Base-by-base conservation (phyloP, 2,329 filamentous ascomycete species). In the Annulohypoxylon truncatum region DNA sequence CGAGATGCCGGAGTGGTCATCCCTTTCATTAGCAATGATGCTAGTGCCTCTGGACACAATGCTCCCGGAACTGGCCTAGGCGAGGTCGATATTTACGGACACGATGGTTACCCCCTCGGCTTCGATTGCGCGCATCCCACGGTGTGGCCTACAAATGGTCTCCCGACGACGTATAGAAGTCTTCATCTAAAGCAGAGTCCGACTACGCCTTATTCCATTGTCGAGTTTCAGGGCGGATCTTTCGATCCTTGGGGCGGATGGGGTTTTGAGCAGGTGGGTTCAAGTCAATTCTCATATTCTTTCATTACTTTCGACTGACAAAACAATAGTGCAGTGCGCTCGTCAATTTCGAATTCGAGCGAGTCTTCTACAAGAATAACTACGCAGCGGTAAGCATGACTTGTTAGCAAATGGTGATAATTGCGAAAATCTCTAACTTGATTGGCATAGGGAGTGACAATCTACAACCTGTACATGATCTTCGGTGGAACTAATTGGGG, bases 401-500 rank as follows among this genome's bases (percentile, higher is more conserved):
- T 10, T 6, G 20, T n/a, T 2, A 13, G 10, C 13, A 7, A 28
- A 4, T 12, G 1, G 7, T 22, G 2, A 51, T 4, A 50, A 35
- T 24, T 48, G 40, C 0, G 20, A 13, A 12, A 22, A 3, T 9
- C 15, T 44, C 47, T 58, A 46, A 51, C 9, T 13, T 18, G 18
- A 3, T 18, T 33, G 10, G 38, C 12, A n/a, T 31, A 66, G 71
- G 89, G 89, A 0, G 85, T 89, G 2, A 88, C 86, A 0, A 86
- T 95, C 6, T 81, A 93, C 61, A 94, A 89, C 70, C 85, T 85
- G 2, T 73, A 73, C 53, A 73, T 73, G 72, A 89, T 86, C 0
- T 92, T 85, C 67, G 92, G 92, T 13, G 92, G 92, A 2, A 94
- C 92, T 0, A 96, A 96, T 73, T 96, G 92, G 92, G 92, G 92